Conservation (phyloP, 441 rosid species). For the Jatropha podagrica region DNA sequence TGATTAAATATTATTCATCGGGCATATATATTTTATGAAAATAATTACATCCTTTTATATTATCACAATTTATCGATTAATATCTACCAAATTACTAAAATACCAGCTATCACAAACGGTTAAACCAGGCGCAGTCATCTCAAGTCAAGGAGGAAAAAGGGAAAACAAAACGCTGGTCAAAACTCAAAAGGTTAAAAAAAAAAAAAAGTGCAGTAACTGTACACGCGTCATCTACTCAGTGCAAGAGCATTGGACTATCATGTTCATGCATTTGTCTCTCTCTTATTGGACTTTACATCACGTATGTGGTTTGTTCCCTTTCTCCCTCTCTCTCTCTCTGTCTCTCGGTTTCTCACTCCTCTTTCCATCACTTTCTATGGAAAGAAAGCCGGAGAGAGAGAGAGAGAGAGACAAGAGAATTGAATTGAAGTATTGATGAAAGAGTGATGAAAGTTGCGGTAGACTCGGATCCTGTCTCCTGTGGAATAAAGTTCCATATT, state of each 20-base stretch:
- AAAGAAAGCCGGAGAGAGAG: neutral
- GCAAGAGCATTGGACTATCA: constrained; percentile 7
- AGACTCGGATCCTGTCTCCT: constrained; percentile 68
- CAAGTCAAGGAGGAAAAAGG: neutral
- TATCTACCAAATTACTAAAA: too few species aligned
- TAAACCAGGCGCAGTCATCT: too few species aligned
- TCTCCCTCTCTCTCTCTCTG: neutral
- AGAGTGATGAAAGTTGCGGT: constrained; percentile 52
- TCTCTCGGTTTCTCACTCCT: too few species aligned
- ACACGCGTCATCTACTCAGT: constrained; percentile 32
- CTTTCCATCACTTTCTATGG: neutral
- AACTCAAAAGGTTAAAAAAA: neutral
- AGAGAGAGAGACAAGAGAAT: neutral
- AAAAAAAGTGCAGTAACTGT: constrained; percentile 11
- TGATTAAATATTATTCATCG: too few species aligned
- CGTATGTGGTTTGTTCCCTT: neutral
- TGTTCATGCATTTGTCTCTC: constrained; percentile 30
- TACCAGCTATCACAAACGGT: too few species aligned
- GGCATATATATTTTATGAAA: too few species aligned
- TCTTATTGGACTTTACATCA: constrained; percentile 19
- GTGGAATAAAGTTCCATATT: constrained; percentile 23
- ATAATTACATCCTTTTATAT: too few species aligned
- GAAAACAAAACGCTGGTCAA: constrained; percentile 19
- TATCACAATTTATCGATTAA: too few species aligned
- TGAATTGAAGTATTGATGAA: constrained; percentile 26